Conservation (phyloP, 164 flowering plant genomes). For the Kalanchoe fedtschenkoi region DNA sequence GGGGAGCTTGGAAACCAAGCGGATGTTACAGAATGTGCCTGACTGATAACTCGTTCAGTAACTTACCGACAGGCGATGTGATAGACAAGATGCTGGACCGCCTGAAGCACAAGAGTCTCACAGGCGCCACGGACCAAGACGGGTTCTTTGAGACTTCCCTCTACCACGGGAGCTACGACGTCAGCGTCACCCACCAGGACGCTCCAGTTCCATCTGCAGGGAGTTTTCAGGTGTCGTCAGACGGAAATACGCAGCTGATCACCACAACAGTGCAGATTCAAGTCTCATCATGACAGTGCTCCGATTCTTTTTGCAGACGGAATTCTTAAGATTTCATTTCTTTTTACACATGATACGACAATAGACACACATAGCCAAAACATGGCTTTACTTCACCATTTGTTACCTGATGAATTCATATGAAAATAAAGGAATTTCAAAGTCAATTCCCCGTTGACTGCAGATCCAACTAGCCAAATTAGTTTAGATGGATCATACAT, state of each 20-base stretch:
- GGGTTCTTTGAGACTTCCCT: slow-evolving; percentile 5
- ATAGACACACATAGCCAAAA: too few relatives aligned
- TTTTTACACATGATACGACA: too few relatives aligned
- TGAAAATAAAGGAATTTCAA: too few relatives aligned
- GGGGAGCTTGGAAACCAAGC: slow-evolving; percentile 16
- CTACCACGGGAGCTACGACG: slow-evolving; percentile 7
- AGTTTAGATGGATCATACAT: too few relatives aligned
- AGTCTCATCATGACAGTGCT: background rate
- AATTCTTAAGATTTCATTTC: too few relatives aligned
- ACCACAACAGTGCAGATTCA: background rate
- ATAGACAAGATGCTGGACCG: slow-evolving; percentile 18
- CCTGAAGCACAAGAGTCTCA: slow-evolving; percentile 1
- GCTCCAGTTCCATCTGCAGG: background rate
- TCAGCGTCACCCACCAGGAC: slow-evolving; percentile 1
- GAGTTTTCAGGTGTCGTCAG: background rate
- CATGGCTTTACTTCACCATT: too few relatives aligned
- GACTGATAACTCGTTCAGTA: slow-evolving; percentile 22
- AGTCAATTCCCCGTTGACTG: too few relatives aligned
- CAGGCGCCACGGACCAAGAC: slow-evolving; percentile 2
- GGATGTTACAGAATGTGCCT: slow-evolving; percentile 21
- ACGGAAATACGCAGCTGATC: background rate
- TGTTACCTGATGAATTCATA: too few relatives aligned
- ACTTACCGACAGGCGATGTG: slow-evolving; percentile 27
- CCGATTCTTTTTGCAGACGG: too few relatives aligned
- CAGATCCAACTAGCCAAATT: too few relatives aligned